A percentile compares a stretch with the other conserved stretches of the same genome.
phyloP scores from a whole-genome alignment of 2,329 filamentous ascomycete genomes.

The Ceratocystis huliohia region DNA sequence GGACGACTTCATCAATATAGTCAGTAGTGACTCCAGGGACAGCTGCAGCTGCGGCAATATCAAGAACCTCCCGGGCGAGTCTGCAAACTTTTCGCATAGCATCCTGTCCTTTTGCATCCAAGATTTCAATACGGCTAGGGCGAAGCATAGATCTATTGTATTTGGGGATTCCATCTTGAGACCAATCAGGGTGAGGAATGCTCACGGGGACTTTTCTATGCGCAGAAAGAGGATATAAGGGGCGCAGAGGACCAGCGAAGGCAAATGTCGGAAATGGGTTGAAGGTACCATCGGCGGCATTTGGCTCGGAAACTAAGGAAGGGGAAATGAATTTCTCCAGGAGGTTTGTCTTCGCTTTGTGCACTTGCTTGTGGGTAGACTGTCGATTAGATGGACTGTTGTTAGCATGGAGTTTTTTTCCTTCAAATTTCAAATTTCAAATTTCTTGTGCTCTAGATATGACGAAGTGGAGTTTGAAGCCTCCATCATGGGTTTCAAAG shows the following conservation, averaged over 20 bases:
- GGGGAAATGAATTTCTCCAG: constrained; percentile 63
- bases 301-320: constrained; percentile 77
- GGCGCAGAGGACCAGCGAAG: constrained; percentile 69
- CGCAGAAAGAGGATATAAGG: constrained; percentile 72
- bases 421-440: too few relatives aligned
- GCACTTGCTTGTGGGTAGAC: constrained; percentile 41
- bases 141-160: constrained; percentile 48
- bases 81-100: constrained; percentile 88
- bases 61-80: constrained; percentile 78
- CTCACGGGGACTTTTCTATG: constrained; percentile 61
- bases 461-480: too few relatives aligned
- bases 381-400: not conserved
- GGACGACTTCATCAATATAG: constrained; percentile 85
- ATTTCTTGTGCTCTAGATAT: too few relatives aligned
- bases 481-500: not conserved
- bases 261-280: constrained; percentile 85
- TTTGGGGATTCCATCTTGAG: constrained; percentile 63
- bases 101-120: constrained; percentile 68
- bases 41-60: constrained; percentile 72
- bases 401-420: not conserved
- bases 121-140: constrained; percentile 68
- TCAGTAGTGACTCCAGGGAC: constrained; percentile 93
- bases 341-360: constrained; percentile 62
- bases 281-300: constrained; percentile 77
- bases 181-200: constrained; percentile 80